Base-by-base conservation (phyloP, 345 rosid species). In the Salix brachista region DNA sequence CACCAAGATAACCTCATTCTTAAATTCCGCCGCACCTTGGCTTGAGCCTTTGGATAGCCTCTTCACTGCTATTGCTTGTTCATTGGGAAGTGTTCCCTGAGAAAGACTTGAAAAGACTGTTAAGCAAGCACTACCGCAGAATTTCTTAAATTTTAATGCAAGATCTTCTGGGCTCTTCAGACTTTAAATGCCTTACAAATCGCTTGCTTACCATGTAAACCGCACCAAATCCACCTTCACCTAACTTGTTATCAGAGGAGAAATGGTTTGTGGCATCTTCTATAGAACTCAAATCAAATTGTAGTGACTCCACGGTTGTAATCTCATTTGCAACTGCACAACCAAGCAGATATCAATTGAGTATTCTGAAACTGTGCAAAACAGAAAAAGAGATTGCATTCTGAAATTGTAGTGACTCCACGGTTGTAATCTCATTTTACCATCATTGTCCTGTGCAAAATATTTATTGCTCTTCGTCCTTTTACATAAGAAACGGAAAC, bases 221-320 rank as follows among this genome's bases (percentile, higher is more conserved):
- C 46, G 69, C 90, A 62, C 95, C 89, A 71, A 89, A 90, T 58
- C 94, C 97, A 32, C 97, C 97, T 67, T 75, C 86, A 54, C 97
- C 97, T 65, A 91, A 83, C 78, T 86, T 87, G 69, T 90, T 88
- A 25, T 82, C 70, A 5, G 37, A 71, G 18, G 92, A 85, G 76
- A 92, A 91, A 58, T 83, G 78, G 28, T 86, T 64, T 19, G 92
- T 88, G 0, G 94, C 90, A 25, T 66, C 76, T 79, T 84, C 75
- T 14, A 91, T 81, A 11, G 80, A 75, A 2, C 44, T 77, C 2
- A 88, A 77, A 69, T 86, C 86, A 23, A 71, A 83, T 54, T 91
- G 90, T 70, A 83, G 67, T 18, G 90, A 83, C 61, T 89, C 90
- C 70, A 67, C 76, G 64, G 71, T 70, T 32, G 83, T 65, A 70